phyloP scores from a whole-genome alignment of 768 basidiomycete species.

The Dacryopinax primogenitus region DNA sequence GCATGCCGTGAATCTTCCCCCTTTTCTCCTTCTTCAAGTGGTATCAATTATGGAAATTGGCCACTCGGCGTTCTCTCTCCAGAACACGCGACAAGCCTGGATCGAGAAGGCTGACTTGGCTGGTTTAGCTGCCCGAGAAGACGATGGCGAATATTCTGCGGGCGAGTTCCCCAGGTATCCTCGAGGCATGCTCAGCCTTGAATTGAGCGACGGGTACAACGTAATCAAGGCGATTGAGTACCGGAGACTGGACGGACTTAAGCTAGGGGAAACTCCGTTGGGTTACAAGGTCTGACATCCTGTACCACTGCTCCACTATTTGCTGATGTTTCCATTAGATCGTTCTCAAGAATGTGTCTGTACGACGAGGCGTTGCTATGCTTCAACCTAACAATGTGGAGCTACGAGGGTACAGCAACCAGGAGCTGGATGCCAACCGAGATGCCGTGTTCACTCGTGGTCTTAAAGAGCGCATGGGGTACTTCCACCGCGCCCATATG shows the following conservation, averaged over 20 bases:
- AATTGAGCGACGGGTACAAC: constrained; percentile 64
- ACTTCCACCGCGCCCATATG: constrained; percentile 21
- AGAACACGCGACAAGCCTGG: constrained; percentile 51
- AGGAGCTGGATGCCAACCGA: constrained; percentile 50
- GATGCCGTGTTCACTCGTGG: constrained; percentile 47
- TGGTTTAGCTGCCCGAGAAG: constrained; percentile 36
- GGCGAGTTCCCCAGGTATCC: constrained; percentile 74
- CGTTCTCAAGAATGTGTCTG: constrained; percentile 51
- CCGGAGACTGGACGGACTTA: constrained; percentile 46
- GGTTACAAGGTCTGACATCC: constrained; percentile 60
- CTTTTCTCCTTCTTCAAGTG: constrained; percentile 63
- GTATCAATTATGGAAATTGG: constrained; percentile 70
- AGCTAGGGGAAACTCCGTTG: constrained; percentile 60
- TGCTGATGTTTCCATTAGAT: constrained; percentile 34
- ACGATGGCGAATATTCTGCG: constrained; percentile 41
- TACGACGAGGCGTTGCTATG: constrained; percentile 59
- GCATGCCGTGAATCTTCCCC: constrained; percentile 29
- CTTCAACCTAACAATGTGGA: constrained; percentile 57
- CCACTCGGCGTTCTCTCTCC: constrained; percentile 64
- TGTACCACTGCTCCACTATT: not conserved
- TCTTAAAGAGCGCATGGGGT: constrained; percentile 59
- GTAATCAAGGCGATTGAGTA: constrained; percentile 69
- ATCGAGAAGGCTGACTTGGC: constrained; percentile 52
- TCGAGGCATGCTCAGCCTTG: constrained; percentile 60
- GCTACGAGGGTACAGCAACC: constrained; percentile 47